A percentile compares a stretch with the other conserved stretches of the same genome.
phyloP scores from a whole-genome alignment of 202 grass and related monocot genomes.

The Saccharum hybrid region DNA sequence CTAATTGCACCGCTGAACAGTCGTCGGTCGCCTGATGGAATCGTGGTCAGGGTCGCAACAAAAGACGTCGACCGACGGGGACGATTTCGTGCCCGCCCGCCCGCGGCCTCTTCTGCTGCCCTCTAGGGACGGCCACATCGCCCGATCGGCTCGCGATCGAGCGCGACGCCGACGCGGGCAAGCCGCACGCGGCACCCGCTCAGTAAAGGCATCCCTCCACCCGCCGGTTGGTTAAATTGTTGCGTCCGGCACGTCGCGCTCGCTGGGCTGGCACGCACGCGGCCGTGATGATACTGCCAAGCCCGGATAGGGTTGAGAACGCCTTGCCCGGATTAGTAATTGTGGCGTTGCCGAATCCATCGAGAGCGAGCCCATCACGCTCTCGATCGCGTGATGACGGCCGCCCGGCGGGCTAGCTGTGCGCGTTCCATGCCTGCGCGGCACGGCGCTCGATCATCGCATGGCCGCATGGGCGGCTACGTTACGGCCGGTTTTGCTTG shows the following conservation, averaged over 20 bases:
- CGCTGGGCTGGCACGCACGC: background rate
- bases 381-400: background rate
- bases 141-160: background rate
- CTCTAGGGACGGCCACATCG: background rate
- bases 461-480: background rate
- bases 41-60: background rate
- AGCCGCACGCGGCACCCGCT: background rate
- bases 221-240: conserved; percentile 27
- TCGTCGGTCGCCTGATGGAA: background rate
- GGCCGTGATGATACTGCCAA: background rate
- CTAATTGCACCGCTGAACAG: conserved; percentile 30
- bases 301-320: background rate
- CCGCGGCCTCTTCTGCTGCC: background rate
- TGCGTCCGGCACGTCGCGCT: conserved; percentile 46
- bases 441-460: background rate
- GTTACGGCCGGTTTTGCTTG: background rate
- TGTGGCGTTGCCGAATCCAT: background rate
- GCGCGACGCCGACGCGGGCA: conserved; percentile 4
- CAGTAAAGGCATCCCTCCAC: conserved; percentile 9
- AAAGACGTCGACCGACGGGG: background rate
- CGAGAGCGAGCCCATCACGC: background rate
- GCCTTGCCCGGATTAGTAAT: conserved; percentile 23
- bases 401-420: too few species aligned
- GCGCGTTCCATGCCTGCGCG: background rate
- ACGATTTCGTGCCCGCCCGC: background rate